phyloP scores from a whole-genome alignment of 768 basidiomycete genomes.

The Phlegmacium glaucopus region DNA sequence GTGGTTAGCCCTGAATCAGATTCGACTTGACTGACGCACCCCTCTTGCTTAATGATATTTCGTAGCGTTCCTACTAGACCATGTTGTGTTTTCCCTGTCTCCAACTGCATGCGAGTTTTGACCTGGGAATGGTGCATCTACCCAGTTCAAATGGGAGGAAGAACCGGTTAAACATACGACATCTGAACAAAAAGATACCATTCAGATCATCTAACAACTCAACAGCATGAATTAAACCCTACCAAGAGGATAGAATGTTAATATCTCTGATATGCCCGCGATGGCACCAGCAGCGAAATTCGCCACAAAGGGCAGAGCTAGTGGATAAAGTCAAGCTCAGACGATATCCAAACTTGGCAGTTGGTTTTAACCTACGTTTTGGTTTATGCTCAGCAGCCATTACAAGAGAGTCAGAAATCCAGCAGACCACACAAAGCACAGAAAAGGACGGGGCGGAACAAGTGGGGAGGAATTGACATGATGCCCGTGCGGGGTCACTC shows the following conservation, averaged over 20 bases:
- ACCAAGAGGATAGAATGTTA: conserved; percentile 91
- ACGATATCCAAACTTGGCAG: neutral
- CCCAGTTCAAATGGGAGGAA: conserved; percentile 1
- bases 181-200: conserved; percentile 45
- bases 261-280: conserved; percentile 83
- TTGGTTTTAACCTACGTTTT: conserved; percentile 25
- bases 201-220: neutral
- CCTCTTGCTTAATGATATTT: conserved; percentile 85
- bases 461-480: conserved; percentile 2
- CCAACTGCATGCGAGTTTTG: conserved; percentile 98
- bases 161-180: conserved; percentile 57
- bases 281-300: conserved; percentile 96
- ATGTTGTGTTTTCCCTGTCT: conserved; percentile 70
- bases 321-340: conserved; percentile 1
- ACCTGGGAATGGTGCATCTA: conserved; percentile 47
- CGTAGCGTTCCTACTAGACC: conserved; percentile 83
- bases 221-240: conserved; percentile 21
- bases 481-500: too few species aligned
- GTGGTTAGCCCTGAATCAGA: neutral
- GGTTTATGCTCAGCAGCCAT: conserved; percentile 28
- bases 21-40: conserved; percentile 46
- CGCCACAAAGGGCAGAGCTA: conserved; percentile 81
- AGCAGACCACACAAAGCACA: conserved; percentile 4
- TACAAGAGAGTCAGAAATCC: conserved; percentile 1
- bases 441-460: neutral